These are phyloP conservation scores for Aureobasidium mangrovei DNA, from an alignment of 2,329 filamentous ascomycete species.

Conservation along the genomic window DNA sequence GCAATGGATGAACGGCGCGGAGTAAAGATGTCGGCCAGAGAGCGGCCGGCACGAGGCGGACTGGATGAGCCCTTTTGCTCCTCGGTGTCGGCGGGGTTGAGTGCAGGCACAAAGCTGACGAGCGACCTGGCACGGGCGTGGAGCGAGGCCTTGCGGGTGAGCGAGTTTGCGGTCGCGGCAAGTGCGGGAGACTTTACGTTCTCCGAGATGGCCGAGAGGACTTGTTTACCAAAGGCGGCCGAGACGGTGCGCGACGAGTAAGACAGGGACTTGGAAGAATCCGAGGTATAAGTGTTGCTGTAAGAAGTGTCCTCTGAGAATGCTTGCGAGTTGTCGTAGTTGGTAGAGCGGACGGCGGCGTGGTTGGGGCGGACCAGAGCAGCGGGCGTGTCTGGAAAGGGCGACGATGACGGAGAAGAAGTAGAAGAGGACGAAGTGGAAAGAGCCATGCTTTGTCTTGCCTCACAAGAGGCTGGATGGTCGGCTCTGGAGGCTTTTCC, in stretches of 20 bases:
- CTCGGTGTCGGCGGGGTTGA: conserved; percentile 1
- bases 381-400: conserved; percentile 8
- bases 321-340: conserved; percentile 11
- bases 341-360: conserved; percentile 1
- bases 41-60: conserved; percentile 12
- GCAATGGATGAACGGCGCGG: conserved; percentile 10
- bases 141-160: conserved; percentile 15
- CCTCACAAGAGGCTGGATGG: neutral
- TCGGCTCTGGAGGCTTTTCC: neutral
- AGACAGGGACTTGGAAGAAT: neutral
- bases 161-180: conserved; percentile 7
- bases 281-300: neutral
- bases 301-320: conserved; percentile 13
- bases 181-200: conserved; percentile 14
- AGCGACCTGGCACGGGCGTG: conserved; percentile 14
- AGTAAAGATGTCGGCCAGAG: conserved; percentile 13
- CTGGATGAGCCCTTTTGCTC: conserved; percentile 7
- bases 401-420: neutral
- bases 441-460: conserved; percentile 1
- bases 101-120: conserved; percentile 10
- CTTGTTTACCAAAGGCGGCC: conserved; percentile 14
- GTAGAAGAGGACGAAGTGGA: neutral
- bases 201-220: conserved; percentile 16
- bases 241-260: conserved; percentile 5
- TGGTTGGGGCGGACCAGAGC: neutral